Conservation (phyloP, 140 eudicot species). For the Artemisia princeps region DNA sequence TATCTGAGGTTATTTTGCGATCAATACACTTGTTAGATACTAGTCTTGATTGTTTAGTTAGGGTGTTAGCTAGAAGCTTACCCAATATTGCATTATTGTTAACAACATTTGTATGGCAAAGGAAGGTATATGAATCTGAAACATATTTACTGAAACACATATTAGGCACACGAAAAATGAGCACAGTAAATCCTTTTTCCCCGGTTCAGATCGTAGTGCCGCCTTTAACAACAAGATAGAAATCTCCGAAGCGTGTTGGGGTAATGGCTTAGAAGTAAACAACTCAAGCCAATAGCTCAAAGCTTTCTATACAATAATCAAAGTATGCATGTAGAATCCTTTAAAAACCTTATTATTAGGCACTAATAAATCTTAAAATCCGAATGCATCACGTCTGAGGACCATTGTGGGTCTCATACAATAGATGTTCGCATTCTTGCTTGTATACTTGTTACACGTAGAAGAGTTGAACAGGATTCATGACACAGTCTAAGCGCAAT, state of each 20-base stretch:
- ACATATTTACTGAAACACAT: slow-evolving; percentile 16
- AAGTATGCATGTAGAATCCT: slow-evolving; percentile 10
- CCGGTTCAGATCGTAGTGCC: too few species aligned
- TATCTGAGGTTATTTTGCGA: slow-evolving; percentile 4
- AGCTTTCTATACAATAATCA: slow-evolving; percentile 6
- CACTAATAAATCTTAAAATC: slow-evolving; percentile 1
- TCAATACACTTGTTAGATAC: slow-evolving; percentile 6
- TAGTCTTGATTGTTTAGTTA: slow-evolving; percentile 14
- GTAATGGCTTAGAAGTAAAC: slow-evolving; percentile 2
- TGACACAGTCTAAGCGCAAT: too few species aligned
- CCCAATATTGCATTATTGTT: neutral
- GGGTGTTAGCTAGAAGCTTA: neutral
- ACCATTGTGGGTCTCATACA: slow-evolving; percentile 1
- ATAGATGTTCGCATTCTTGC: neutral
- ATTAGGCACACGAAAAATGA: too few species aligned
- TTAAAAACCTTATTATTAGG: neutral
- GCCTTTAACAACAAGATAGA: too few species aligned
- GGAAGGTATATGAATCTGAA: slow-evolving; percentile 2
- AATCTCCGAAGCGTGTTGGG: neutral
- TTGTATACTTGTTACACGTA: neutral
- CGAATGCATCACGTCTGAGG: neutral
- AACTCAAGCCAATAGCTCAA: neutral
- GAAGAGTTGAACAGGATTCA: too few species aligned
- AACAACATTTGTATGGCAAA: slow-evolving; percentile 8
- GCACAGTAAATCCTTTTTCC: too few species aligned